Evolutionary conservation across 768 basidiomycete species (phyloP), one percentile per base, ranked within the genome.

Genomic region (Boletus huronensis): DNA sequence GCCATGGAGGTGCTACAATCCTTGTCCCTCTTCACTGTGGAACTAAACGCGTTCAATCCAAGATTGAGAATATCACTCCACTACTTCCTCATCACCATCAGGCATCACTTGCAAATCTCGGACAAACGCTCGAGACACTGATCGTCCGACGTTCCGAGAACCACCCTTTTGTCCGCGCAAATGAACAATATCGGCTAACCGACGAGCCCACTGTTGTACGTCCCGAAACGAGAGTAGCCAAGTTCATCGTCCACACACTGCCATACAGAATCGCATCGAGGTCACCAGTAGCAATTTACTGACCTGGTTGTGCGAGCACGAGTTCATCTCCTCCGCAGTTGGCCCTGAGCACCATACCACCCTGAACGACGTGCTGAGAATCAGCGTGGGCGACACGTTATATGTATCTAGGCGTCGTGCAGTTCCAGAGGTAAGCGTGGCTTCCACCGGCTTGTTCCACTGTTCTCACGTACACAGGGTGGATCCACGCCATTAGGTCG

Each of bases 401-500:
- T 88, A 80, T 79, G 67, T 89, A 28, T 69, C 80, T 46, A 75
- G 67, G 63, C 81, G 87, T 56, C 69, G 73, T 56, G 74, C 74
- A 54, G 61, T 70, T 51, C 77, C 80, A 48, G 80, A 81, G 75
- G 87, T 85, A 70, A 54, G 74, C 48, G 50, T 63, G 53, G 36
- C 45, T 53, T 50, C 28, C 57, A 19, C 45, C 32, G 21, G 29
- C 50, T 32, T 41, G 41, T 53, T 28, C 11, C 49, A 35, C 32
- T n/a, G n/a, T 55, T 58, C 66, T 70, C 59, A 72, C 58, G 53
- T 43, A 39, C 54, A 42, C 69, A 96, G 91, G 93, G 93, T 61
- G 91, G 90, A 50, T 92, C 89, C 63, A 95, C 93, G 3, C 75
- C 82, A 7, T 76, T 98, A 46, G 94, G 94, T 41, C 79, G 82